phyloP scores from a whole-genome alignment of 331 rosid genomes.

The Rosa hybrid region DNA sequence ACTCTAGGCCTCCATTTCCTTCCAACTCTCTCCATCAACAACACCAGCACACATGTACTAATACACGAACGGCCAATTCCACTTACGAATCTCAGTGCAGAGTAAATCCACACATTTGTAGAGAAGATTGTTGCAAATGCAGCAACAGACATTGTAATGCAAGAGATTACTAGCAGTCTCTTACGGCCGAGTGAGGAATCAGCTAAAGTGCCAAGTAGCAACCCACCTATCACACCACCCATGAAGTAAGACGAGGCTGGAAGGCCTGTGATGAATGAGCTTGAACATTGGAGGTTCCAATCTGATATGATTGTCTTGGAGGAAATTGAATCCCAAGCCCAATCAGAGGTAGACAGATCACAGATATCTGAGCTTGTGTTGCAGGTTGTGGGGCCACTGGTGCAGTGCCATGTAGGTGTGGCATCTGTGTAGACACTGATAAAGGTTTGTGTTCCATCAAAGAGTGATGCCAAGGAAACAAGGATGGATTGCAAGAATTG shows the following conservation, averaged over 20 bases:
- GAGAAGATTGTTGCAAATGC: slow-evolving; percentile 13
- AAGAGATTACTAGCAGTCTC: slow-evolving; percentile 5
- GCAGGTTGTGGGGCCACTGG: slow-evolving; percentile 6
- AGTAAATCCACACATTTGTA: slow-evolving; percentile 19
- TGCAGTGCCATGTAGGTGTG: slow-evolving; percentile 43
- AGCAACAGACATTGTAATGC: slow-evolving; percentile 21
- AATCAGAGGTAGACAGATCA: slow-evolving; percentile 21
- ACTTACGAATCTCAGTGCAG: slow-evolving; percentile 4
- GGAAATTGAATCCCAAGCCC: slow-evolving; percentile 16
- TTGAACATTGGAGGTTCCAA: slow-evolving; percentile 17
- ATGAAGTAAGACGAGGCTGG: slow-evolving; percentile 21
- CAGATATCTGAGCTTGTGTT: slow-evolving; percentile 35
- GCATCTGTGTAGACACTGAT: slow-evolving; percentile 37
- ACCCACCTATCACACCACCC: slow-evolving; percentile 14
- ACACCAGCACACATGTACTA: slow-evolving; percentile 22
- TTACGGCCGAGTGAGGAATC: slow-evolving; percentile 16
- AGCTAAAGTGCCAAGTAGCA: slow-evolving; percentile 21
- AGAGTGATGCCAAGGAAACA: slow-evolving; percentile 24
- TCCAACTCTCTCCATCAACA: slow-evolving; percentile 23
- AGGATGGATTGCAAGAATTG: slow-evolving; percentile 33
- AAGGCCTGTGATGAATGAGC: slow-evolving; percentile 19
- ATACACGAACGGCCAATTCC: slow-evolving; percentile 15
- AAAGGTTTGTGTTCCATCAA: slow-evolving; percentile 49
- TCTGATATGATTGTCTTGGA: slow-evolving; percentile 20
- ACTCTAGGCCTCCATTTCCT: slow-evolving; percentile 23